Evolutionary conservation across 106 monocot species (phyloP).

Genomic region (Dactylorhiza incarnata): DNA sequence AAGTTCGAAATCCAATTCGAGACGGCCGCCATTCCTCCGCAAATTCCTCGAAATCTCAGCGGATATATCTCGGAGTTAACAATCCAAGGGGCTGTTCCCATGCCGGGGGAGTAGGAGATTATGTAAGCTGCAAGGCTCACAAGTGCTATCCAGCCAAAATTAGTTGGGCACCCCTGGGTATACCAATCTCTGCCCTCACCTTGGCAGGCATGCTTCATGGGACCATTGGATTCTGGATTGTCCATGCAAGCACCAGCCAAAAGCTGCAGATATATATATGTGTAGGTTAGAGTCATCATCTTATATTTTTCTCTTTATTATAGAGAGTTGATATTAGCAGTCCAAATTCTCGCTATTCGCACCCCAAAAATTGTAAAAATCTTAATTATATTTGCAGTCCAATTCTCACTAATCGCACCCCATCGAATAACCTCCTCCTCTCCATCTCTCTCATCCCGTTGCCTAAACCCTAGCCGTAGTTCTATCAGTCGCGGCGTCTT

Average conservation of each 20-base stretch:
- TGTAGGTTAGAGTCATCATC: not conserved
- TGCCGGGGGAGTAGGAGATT: slow-evolving; percentile 71
- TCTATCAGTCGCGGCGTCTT: no score
- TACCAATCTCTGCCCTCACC: slow-evolving; percentile 44
- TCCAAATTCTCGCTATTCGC: no score
- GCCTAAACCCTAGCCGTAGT: no score
- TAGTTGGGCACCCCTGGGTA: slow-evolving; percentile 64
- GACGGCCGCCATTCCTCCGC: slow-evolving; percentile 65
- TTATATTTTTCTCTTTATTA: not conserved
- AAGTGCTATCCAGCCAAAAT: slow-evolving; percentile 65
- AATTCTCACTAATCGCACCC: no score
- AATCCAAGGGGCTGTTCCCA: slow-evolving; percentile 83
- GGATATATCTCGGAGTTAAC: slow-evolving; percentile 88
- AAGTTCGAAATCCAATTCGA: slow-evolving; percentile 78
- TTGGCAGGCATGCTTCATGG: slow-evolving; percentile 19
- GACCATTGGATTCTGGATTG: slow-evolving; percentile 2
- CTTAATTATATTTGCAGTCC: no score
- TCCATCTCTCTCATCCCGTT: no score
- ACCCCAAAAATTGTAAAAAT: no score
- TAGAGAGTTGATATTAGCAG: no score
- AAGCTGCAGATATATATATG: slow-evolving; percentile 26
- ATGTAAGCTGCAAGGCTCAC: slow-evolving; percentile 49
- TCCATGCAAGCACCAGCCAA: slow-evolving; percentile 60
- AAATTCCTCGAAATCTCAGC: slow-evolving; percentile 41
- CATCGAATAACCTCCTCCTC: no score